Base-by-base conservation (phyloP, 2,329 filamentous ascomycete species). In the Penicillium nordicum region DNA sequence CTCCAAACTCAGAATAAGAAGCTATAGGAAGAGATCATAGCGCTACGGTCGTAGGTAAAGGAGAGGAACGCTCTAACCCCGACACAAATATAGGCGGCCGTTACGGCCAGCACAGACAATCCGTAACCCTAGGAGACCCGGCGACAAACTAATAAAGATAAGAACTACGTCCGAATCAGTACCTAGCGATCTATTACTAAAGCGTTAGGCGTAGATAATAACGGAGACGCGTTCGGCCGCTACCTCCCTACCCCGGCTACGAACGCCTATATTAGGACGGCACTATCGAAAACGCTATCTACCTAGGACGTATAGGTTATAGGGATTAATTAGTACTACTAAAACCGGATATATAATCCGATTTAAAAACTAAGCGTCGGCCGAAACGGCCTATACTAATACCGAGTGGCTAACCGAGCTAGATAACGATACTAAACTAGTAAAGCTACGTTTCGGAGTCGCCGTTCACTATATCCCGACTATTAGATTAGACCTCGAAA, bases 331-430 rank as follows among this genome's bases (percentile, higher is more conserved):
- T 10, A 9, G 27, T 10, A 29, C 27, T 10, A 29, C 27, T 3
- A 29, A 29, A 1, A 11, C 27, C 27, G 27, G 51, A 44, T 58
- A 58, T 27, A 18, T 58, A n/a, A 44, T 55, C 42, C 42, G 42
- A 7, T 58, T 55, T 25, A 27, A 48, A 14, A 38, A 50, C 11
- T 14, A 27, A 1, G 34, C 7, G 0, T 36, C 34, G 6, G 34
- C 34, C 6, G 34, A 36, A n/a, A 16, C 34, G 34, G 45, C 52
- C 37, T 45, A 38, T 30, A 44, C 34, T 12, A 55, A 55, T 23
- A 50, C 57, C 16, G 52, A 55, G 42, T 69, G 57, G 63, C 44
- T 57, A 32, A 10, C 46, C 7, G 25, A 50, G 12, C 25, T 55
- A 12, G 52, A 52, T 10, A 60, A 57, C 36, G 47, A 53, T 5